Percentiles rank a stretch among this genome's conserved stretches.
Conservation (phyloP, 129 eudicot species). For the Chrysanthemum lavandulifolium region DNA sequence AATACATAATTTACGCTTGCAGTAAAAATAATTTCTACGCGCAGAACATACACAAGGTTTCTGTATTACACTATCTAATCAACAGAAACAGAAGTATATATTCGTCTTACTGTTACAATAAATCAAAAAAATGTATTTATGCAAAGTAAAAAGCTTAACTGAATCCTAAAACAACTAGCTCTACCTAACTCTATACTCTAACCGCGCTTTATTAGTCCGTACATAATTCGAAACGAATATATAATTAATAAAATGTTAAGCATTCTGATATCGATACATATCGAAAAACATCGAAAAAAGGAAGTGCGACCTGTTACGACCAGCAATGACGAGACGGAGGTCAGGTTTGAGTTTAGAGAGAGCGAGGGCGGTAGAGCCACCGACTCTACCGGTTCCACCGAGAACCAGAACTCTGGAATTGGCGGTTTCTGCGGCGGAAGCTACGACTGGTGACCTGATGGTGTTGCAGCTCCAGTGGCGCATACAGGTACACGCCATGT, state of each 20-base stretch:
- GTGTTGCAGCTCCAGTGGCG: constrained; percentile 37
- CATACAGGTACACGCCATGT: constrained; percentile 54
- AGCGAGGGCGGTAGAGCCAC: constrained; percentile 91
- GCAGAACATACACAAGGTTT: too few relatives aligned
- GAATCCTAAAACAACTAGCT: too few relatives aligned
- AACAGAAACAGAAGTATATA: too few relatives aligned
- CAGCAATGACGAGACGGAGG: constrained; percentile 66
- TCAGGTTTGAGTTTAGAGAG: constrained; percentile 72
- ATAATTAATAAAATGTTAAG: not conserved
- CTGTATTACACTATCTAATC: too few relatives aligned
- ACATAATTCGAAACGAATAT: too few relatives aligned
- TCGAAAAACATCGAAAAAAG: not conserved
- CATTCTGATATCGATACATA: not conserved
- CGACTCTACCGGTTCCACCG: constrained; percentile 96
- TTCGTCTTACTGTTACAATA: too few relatives aligned
- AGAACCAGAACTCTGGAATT: constrained; percentile 65
- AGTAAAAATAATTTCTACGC: too few relatives aligned
- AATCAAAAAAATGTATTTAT: too few relatives aligned
- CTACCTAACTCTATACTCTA: too few relatives aligned
- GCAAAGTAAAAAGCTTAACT: too few relatives aligned
- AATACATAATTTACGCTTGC: too few relatives aligned
- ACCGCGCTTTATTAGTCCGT: too few relatives aligned
- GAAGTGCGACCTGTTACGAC: constrained; percentile 64
- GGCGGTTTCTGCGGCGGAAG: constrained; percentile 25
- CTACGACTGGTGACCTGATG: constrained; percentile 24